Conservation (phyloP, 2,329 filamentous ascomycete genomes). For the Elsinoe australis region DNA sequence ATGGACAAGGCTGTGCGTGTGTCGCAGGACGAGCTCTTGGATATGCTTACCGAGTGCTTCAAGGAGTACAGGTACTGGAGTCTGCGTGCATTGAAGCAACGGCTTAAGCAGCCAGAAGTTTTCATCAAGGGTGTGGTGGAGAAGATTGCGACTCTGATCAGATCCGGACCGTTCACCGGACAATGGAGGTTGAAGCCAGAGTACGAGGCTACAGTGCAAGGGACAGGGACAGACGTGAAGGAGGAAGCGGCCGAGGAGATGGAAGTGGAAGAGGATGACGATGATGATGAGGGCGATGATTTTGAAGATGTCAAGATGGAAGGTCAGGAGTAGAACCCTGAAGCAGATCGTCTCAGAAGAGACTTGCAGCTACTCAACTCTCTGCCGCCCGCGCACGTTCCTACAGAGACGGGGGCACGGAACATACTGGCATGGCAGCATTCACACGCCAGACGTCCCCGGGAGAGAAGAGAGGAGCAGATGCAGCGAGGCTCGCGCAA, state of each 20-base stretch:
- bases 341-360: too few relatives aligned
- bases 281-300: constrained; percentile 46
- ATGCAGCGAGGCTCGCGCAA: too few relatives aligned
- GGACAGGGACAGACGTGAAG: constrained; percentile 36
- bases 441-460: too few relatives aligned
- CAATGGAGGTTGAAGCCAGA: constrained; percentile 74
- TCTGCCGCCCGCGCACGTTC: too few relatives aligned
- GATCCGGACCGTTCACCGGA: constrained; percentile 75
- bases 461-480: too few relatives aligned
- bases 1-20: constrained; percentile 87
- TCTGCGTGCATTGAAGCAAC: constrained; percentile 74
- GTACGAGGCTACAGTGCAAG: constrained; percentile 44
- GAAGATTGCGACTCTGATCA: constrained; percentile 73
- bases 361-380: too few relatives aligned
- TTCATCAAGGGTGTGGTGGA: constrained; percentile 81
- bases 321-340: constrained; percentile 5
- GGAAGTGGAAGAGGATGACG: constrained; percentile 37
- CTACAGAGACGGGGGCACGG: too few relatives aligned
- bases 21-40: constrained; percentile 77
- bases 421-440: too few relatives aligned
- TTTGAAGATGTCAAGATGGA: constrained; percentile 37
- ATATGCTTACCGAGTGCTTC: constrained; percentile 78
- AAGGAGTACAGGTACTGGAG: constrained; percentile 83
- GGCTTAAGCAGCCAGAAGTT: constrained; percentile 80
- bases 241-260: constrained; percentile 39